Base-by-base conservation (phyloP, 805 yeast genomes). In the Kregervanrija delftensis region DNA sequence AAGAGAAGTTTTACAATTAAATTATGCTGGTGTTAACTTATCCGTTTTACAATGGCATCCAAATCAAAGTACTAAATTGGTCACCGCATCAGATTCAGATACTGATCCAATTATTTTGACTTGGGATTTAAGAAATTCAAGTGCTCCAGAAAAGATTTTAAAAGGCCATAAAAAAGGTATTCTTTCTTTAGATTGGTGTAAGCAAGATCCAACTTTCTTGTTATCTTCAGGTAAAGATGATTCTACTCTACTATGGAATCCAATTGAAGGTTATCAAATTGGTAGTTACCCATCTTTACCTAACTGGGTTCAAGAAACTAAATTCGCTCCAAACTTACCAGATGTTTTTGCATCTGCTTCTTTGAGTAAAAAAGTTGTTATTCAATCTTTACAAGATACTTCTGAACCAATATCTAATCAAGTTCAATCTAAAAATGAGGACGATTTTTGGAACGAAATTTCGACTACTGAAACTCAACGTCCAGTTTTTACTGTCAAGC, bases 11-110 rank as follows among this genome's bases (percentile, higher is more conserved):
- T 69, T 93, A 49, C 96, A 88, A 63, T 73, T 93, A 60, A 76
- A 80, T 45, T 86, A 87, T 63, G 69, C 81, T 16, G 79, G 83
- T 8, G 83, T 89, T 17, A 83, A 82, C 45, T 74, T 91, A 41
- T 79, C 95, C 33, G 75, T 77, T 48, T 95, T 93, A 11, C 88
- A 83, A 47, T 93, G 99, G 99, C 97, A 93, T 64, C 99, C 99
- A 45, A 67, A 75, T 37, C 83, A 82, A 66, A 79, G 91, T 47
- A 91, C 98, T 12, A 83, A 79, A 60, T 76, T 93, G 47, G 80
- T 86, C 28, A 91, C 98, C 22, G 96, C 96, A 28, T 81, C 93
- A 30, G 89, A 83, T 48, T 77, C 79, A 46, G 97, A 90, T 63
- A 69, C 74, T 15, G 77, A 79, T 41, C 96, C 99, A 11, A 74